These are phyloP conservation scores for Staphylotrichum longicolle DNA, from an alignment of 495 filamentous ascomycete genomes.

Conservation along the genomic window DNA sequence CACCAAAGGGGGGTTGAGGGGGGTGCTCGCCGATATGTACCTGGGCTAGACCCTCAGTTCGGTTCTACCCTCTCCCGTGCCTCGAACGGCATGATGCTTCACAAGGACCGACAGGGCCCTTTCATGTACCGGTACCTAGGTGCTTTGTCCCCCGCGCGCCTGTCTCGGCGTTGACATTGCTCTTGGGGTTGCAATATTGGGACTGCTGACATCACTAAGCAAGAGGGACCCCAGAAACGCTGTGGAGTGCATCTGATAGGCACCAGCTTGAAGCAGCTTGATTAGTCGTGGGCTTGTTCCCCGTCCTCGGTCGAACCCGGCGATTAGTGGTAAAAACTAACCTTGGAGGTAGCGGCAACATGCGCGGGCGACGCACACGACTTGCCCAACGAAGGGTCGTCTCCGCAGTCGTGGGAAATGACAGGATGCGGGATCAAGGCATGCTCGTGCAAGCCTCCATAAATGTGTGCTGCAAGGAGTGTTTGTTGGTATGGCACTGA, in stretches of 20 bases:
- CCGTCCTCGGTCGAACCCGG: no score
- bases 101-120: not conserved
- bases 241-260: not conserved
- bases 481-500: not conserved
- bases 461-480: not conserved
- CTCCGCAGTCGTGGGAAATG: not conserved
- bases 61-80: no score
- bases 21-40: conserved; percentile 2
- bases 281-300: no score
- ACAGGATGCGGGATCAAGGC: not conserved
- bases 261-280: not conserved
- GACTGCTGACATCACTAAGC: not conserved
- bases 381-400: not conserved
- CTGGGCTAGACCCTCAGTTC: not conserved
- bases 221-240: not conserved
- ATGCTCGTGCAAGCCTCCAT: not conserved
- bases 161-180: not conserved
- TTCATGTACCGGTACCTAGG: conserved; percentile 1
- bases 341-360: not conserved
- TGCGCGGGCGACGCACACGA: not conserved
- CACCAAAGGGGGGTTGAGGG: not conserved
- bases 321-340: no score
- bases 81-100: not conserved
- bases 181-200: not conserved
- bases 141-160: not conserved